Conservation (phyloP, 768 basidiomycete genomes). For the Hortiboletus campestris region DNA sequence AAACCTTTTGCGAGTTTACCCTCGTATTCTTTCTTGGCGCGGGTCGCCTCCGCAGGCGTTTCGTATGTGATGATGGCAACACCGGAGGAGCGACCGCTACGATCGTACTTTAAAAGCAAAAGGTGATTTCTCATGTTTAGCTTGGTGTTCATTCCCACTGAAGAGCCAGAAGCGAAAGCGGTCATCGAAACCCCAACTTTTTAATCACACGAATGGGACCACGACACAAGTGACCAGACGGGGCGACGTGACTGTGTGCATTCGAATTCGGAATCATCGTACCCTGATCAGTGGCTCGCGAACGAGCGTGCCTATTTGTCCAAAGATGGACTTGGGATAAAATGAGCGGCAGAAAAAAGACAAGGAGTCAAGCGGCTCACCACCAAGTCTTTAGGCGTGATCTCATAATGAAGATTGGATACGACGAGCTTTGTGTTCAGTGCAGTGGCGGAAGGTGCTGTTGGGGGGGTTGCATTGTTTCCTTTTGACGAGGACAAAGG, state of each 20-base stretch:
- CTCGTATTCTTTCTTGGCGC: constrained; percentile 81
- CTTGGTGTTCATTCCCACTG: constrained; percentile 39
- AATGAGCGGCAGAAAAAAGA: constrained; percentile 2
- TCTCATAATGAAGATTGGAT: constrained; percentile 89
- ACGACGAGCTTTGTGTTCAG: constrained; percentile 65
- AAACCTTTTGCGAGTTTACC: constrained; percentile 87
- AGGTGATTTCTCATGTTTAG: constrained; percentile 56
- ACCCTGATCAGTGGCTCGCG: constrained; percentile 94
- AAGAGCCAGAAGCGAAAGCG: constrained; percentile 45
- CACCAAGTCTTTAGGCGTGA: constrained; percentile 83
- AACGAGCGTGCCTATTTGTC: constrained; percentile 87
- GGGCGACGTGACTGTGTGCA: constrained; percentile 33
- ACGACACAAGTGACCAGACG: constrained; percentile 34
- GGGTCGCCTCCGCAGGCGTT: constrained; percentile 72
- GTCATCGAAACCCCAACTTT: constrained; percentile 33
- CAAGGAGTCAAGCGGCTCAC: constrained; percentile 45
- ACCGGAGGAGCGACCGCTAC: constrained; percentile 89
- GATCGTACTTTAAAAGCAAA: constrained; percentile 78
- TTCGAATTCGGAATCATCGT: constrained; percentile 58
- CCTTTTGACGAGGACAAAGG: constrained; percentile 38
- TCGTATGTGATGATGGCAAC: constrained; percentile 79
- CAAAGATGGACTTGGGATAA: constrained; percentile 72
- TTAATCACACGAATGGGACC: constrained; percentile 28
- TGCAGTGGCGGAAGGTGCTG: constrained; percentile 24
- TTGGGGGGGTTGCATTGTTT: constrained; percentile 23